phyloP scores from a whole-genome alignment of 441 rosid species.

The Raphanus hybrid region DNA sequence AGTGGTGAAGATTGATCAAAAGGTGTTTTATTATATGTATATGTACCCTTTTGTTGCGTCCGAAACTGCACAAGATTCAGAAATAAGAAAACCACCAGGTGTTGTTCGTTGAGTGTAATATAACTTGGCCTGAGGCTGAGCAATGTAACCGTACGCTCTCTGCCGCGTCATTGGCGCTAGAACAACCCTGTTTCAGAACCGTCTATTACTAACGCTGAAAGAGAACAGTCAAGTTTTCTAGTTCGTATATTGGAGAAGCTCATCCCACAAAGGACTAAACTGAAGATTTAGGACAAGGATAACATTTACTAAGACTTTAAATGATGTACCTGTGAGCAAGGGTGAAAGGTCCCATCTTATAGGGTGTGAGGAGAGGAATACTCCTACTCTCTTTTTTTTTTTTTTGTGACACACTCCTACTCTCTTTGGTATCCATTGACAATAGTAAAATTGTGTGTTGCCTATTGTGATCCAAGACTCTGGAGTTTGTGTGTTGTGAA shows the following conservation, averaged over 20 bases:
- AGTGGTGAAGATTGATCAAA: not conserved
- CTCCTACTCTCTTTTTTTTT: not conserved
- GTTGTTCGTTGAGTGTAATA: slow-evolving; percentile 51
- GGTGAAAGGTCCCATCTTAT: slow-evolving; percentile 32
- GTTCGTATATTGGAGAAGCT: no score
- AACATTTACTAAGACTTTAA: not conserved
- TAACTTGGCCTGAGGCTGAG: slow-evolving; percentile 46
- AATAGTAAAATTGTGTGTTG: not conserved
- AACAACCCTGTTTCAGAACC: slow-evolving; percentile 36
- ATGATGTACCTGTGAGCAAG: slow-evolving; percentile 27
- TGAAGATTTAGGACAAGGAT: not conserved
- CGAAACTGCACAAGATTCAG: slow-evolving; percentile 50
- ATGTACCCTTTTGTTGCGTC: slow-evolving; percentile 50
- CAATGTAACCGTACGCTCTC: slow-evolving; percentile 38
- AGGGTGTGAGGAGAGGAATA: slow-evolving; percentile 25
- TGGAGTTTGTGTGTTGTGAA: not conserved
- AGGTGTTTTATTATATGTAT: not conserved
- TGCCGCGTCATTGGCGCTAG: slow-evolving; percentile 41
- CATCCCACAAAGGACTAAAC: no score
- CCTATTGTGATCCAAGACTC: slow-evolving; percentile 1
- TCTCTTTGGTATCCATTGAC: slow-evolving; percentile 25
- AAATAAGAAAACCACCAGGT: slow-evolving; percentile 50
- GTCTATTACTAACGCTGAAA: not conserved
- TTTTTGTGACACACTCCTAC: not conserved
- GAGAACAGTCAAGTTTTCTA: not conserved